Evolutionary conservation across 1,284 basidiomycete species (phyloP).

Genomic region (Ustilago hordei): DNA sequence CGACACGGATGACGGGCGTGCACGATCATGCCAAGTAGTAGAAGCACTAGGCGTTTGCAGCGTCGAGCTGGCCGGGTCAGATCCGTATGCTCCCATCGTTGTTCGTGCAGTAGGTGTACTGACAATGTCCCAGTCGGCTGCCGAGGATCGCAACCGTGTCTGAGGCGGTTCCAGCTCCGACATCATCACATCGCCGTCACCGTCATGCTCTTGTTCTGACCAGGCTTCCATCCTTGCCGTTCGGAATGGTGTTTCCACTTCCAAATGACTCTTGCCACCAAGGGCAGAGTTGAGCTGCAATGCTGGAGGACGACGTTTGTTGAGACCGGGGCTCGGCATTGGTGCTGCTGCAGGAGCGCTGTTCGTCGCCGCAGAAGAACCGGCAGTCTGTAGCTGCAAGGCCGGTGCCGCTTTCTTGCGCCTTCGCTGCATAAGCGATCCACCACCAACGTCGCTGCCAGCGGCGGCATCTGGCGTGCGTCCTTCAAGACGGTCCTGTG

Average conservation of each 20-base stretch:
- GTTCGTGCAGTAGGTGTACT: conserved; percentile 42
- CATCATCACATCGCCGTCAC: conserved; percentile 44
- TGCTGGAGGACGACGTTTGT: conserved; percentile 37
- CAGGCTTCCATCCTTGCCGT: conserved; percentile 37
- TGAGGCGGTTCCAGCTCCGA: conserved; percentile 34
- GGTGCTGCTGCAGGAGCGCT: conserved; percentile 10
- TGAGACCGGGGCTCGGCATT: conserved; percentile 30
- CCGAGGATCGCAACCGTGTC: conserved; percentile 36
- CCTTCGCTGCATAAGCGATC: conserved; percentile 47
- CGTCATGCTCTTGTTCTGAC: conserved; percentile 12
- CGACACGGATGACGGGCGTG: conserved; percentile 12
- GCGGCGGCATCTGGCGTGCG: conserved; percentile 8
- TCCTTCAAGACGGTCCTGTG: conserved; percentile 45
- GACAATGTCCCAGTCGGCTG: conserved; percentile 29
- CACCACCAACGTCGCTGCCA: conserved; percentile 15
- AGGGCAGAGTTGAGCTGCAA: conserved; percentile 27
- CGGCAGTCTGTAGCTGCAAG: conserved; percentile 34
- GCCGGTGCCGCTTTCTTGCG: conserved; percentile 42
- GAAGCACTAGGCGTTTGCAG: conserved; percentile 34
- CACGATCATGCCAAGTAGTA: background rate
- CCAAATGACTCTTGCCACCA: background rate
- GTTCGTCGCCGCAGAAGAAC: background rate
- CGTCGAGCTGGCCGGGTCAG: conserved; percentile 10
- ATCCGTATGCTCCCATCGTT: conserved; percentile 7
- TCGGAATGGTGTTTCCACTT: conserved; percentile 42